Conservation (phyloP, 148 eudicot genomes). For the Drosera capensis region DNA sequence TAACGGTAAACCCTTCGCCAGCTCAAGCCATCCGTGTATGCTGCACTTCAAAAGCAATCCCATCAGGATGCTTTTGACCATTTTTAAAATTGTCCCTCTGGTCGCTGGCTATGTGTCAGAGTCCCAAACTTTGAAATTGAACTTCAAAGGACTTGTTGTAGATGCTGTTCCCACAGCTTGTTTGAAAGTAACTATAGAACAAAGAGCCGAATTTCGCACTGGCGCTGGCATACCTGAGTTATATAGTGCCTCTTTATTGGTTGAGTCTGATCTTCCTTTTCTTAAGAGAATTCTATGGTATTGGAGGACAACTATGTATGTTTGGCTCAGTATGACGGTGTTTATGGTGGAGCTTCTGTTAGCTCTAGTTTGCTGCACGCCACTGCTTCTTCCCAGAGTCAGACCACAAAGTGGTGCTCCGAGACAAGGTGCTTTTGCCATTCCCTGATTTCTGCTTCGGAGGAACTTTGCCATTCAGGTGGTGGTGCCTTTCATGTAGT, state of each 20-base stretch:
- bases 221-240: conserved; percentile 79
- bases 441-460: too few species aligned
- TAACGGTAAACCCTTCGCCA: conserved; percentile 43
- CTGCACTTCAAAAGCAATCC: conserved; percentile 60
- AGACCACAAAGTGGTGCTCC: conserved; percentile 15
- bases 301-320: conserved; percentile 57
- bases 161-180: conserved; percentile 39
- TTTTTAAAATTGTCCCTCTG: conserved; percentile 57
- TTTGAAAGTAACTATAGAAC: conserved; percentile 56
- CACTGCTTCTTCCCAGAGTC: conserved; percentile 39
- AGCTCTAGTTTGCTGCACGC: conserved; percentile 54
- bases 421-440: not conserved
- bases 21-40: conserved; percentile 65
- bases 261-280: conserved; percentile 76
- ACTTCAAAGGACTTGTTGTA: conserved; percentile 45
- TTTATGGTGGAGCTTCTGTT: conserved; percentile 44
- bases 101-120: conserved; percentile 69
- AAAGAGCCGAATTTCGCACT: conserved; percentile 54
- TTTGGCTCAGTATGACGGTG: conserved; percentile 54
- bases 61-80: conserved; percentile 37
- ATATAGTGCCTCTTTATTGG: conserved; percentile 44
- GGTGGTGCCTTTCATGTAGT: too few species aligned
- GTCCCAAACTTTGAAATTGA: conserved; percentile 44
- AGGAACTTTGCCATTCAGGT: too few species aligned
- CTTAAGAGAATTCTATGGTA: conserved; percentile 52